Base-by-base conservation (phyloP, 495 filamentous ascomycete species). In the Lindgomyces ingoldianus region DNA sequence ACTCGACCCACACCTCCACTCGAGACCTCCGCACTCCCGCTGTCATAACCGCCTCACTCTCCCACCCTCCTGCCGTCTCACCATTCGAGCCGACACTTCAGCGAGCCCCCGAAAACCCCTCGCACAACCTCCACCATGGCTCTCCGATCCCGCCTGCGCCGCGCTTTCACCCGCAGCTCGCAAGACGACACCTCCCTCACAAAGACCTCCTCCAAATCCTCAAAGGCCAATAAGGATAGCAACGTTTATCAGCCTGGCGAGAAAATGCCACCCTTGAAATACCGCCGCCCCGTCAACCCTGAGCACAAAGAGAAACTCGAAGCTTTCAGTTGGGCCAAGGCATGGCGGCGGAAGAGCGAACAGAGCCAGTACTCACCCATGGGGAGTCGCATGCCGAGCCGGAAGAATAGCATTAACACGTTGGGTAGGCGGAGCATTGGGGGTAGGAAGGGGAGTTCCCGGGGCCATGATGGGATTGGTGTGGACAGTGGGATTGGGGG, bases 181-280 rank as follows among this genome's bases (percentile, higher is more conserved):
- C 6, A 39, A 4, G 62, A 57, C 51, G 48, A 52, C 39, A 8
- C 22, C 30, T 27, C 46, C 49, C 59, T 62, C 55, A 42, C 21
- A 39, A 59, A 65, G 27, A 58, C 44, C 1, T 39, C 27, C 8
- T 33, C 45, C 16, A 70, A 64, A 50, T 6, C 6, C 33, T 39
- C 33, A 14, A 39, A 39, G 33, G 33, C 47, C 46, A 58, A 59
- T 8, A 55, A 27, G 24, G 60, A 65, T 27, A 33, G 56, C 57
- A 66, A 63, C 27, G 55, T 73, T 64, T 78, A 78, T 72, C 68
- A 74, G 59, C 74, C 75, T 26, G 76, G 74, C 70, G 76, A 78
- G 52, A 62, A 71, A 47, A 74, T 78, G 73, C 76, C 76, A 9
- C 71, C 70, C 16, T 65, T 74, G 18, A 78, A 78, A 55, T 78